Evolutionary conservation across 345 rosid genomes (phyloP).

Genomic region (Rhizophora apiculata): DNA sequence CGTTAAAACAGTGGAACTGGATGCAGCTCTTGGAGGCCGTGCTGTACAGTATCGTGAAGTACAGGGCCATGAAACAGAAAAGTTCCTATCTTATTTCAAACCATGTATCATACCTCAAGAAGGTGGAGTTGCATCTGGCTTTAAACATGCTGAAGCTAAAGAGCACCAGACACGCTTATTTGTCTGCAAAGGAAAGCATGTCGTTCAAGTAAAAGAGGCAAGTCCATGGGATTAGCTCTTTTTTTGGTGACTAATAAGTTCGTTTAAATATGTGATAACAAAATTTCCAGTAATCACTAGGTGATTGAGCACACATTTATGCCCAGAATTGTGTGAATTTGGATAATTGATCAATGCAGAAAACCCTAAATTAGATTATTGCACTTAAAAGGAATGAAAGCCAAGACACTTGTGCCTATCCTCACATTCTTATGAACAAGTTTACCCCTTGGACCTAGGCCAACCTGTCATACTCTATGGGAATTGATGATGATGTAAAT

Average conservation of each 20-base stretch:
- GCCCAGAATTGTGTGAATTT: too few species aligned
- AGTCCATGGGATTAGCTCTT: slow-evolving; percentile 24
- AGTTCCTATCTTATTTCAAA: slow-evolving; percentile 89
- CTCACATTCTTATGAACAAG: too few species aligned
- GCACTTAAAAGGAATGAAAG: too few species aligned
- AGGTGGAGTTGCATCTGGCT: slow-evolving; percentile 92
- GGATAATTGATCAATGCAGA: too few species aligned
- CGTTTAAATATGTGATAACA: too few species aligned
- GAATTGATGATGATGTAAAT: too few species aligned
- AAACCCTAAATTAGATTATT: too few species aligned
- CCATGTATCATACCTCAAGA: slow-evolving; percentile 96
- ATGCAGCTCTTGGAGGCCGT: slow-evolving; percentile 99
- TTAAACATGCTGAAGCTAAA: slow-evolving; percentile 71
- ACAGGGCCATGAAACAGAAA: slow-evolving; percentile 94
- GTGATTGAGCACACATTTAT: too few species aligned
- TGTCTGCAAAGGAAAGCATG: slow-evolving; percentile 93
- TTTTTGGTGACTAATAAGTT: not conserved
- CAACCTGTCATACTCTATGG: too few species aligned
- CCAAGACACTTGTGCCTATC: too few species aligned
- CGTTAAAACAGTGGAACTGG: slow-evolving; percentile 86
- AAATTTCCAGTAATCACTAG: too few species aligned
- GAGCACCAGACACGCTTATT: slow-evolving; percentile 82
- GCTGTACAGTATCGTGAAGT: slow-evolving; percentile 98
- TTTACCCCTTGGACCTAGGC: too few species aligned
- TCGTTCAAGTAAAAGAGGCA: slow-evolving; percentile 92